Evolutionary conservation across 2,329 filamentous ascomycete species (phyloP), one percentile per base, ranked within the genome.

Genomic region (Akanthomyces uredinophilus): DNA sequence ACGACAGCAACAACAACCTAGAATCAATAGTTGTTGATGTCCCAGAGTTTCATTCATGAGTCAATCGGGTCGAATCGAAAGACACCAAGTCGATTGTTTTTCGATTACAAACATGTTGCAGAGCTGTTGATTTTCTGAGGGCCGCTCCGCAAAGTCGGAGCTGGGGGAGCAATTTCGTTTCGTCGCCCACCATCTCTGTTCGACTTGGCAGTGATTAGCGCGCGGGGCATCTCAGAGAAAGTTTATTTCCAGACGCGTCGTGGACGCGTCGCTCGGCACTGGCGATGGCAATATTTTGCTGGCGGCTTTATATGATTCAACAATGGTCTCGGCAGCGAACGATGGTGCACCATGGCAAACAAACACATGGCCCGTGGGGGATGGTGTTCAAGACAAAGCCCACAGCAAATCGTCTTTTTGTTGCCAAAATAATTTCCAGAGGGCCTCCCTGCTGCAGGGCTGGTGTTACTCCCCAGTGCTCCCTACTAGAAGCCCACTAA

Each of bases 91-190:
- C 18, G 56, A 59, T 51, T 43, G 32, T 43, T 22, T 29, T 47
- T 51, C 11, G 46, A 50, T 59, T 4, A 20, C 5, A 14, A 22
- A 32, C 44, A 51, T 32, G 22, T 35, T 35, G 32, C 32, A 16
- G 46, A 50, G 46, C 18, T 52, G 37, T 18, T n/a, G 24, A 16
- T 52, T 46, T 46, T 35, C 18, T 29, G 27, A 11, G 43, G 49
- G 20, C 22, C 20, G 58, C 50, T 50, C 58, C 58, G 41, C 58
- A 39, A 22, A 39, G 22, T 32, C 13, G 20, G 20, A 29, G 22
- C 14, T 24, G 6, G 56, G 56, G 5, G 39, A 59, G 58, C 49
- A 54, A 60, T 60, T 60, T 60, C 49, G 49, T 41, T 44, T 51
- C 2, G 57, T 20, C 13, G 16, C 37, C 57, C 39, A 52, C 57